Percentiles rank a stretch among this genome's conserved stretches.
Conservation (phyloP, 2,329 filamentous ascomycete species). For the Colletotrichum paranaense region DNA sequence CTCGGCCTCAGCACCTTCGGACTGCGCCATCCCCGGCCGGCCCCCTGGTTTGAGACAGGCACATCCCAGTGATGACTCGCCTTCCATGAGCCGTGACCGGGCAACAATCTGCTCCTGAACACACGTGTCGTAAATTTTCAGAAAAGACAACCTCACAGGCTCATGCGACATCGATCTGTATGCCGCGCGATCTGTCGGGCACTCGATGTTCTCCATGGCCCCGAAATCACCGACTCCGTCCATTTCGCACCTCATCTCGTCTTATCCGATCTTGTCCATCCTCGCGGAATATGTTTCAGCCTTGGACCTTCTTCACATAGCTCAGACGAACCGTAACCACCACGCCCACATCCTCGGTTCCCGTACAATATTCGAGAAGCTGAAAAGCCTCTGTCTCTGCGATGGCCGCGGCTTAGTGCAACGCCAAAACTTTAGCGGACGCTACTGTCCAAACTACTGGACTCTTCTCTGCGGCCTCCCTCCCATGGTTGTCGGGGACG, state of each 20-base stretch:
- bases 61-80: background rate
- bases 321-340: slow-evolving; percentile 12
- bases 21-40: background rate
- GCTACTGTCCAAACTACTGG: background rate
- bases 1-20: background rate
- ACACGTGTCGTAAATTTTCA: background rate
- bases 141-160: background rate
- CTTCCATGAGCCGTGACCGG: background rate
- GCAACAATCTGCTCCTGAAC: background rate
- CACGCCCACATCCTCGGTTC: slow-evolving; percentile 18
- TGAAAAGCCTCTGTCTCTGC: slow-evolving; percentile 22
- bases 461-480: background rate
- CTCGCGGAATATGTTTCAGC: slow-evolving; percentile 24
- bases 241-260: background rate
- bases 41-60: background rate
- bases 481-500: background rate
- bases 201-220: background rate
- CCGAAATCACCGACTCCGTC: background rate
- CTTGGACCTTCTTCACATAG: slow-evolving; percentile 21
- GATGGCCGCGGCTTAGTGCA: slow-evolving; percentile 26
- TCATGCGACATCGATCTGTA: background rate
- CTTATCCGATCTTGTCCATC: slow-evolving; percentile 19
- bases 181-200: background rate
- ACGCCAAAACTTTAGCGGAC: slow-evolving; percentile 7
- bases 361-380: slow-evolving; percentile 12